phyloP scores from a whole-genome alignment of 495 filamentous ascomycete genomes.

The Paragyromitra xinjiangensis region DNA sequence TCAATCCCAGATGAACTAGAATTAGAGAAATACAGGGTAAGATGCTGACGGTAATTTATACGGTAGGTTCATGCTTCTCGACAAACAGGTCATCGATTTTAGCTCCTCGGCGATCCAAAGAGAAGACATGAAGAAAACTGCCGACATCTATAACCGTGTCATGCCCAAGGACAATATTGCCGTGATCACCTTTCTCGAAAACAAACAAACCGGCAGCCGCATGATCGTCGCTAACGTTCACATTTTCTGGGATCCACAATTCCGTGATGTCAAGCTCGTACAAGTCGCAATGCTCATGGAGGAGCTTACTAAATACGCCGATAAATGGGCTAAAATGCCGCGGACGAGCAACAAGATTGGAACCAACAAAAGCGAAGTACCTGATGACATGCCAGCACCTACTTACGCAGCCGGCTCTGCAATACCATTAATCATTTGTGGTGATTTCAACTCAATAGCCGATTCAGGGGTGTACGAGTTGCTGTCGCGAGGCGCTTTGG shows the following conservation, averaged over 20 bases:
- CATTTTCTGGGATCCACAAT: constrained; percentile 90
- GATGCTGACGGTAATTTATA: constrained; percentile 27
- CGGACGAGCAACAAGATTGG: constrained; percentile 61
- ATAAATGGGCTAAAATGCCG: constrained; percentile 82
- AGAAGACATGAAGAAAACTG: constrained; percentile 91
- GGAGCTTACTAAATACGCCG: constrained; percentile 79
- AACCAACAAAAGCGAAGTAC: constrained; percentile 64
- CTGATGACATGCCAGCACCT: constrained; percentile 66
- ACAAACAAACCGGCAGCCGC: constrained; percentile 82
- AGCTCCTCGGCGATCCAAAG: constrained; percentile 89
- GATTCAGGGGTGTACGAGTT: constrained; percentile 90
- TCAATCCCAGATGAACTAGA: constrained; percentile 7
- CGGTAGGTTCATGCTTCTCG: constrained; percentile 77
- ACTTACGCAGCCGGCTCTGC: constrained; percentile 83
- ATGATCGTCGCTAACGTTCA: constrained; percentile 93
- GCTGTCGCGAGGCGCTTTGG: constrained; percentile 75
- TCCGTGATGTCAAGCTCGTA: constrained; percentile 91
- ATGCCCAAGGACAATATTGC: constrained; percentile 98
- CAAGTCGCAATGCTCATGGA: constrained; percentile 96
- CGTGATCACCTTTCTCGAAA: constrained; percentile 88
- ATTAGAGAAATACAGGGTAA: background rate
- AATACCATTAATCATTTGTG: constrained; percentile 90
- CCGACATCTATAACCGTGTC: constrained; percentile 95
- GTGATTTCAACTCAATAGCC: constrained; percentile 90
- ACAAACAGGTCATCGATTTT: constrained; percentile 93